These are phyloP conservation scores for Rubus parviflorus DNA, from an alignment of 306 rosid species.

Conservation along the genomic window DNA sequence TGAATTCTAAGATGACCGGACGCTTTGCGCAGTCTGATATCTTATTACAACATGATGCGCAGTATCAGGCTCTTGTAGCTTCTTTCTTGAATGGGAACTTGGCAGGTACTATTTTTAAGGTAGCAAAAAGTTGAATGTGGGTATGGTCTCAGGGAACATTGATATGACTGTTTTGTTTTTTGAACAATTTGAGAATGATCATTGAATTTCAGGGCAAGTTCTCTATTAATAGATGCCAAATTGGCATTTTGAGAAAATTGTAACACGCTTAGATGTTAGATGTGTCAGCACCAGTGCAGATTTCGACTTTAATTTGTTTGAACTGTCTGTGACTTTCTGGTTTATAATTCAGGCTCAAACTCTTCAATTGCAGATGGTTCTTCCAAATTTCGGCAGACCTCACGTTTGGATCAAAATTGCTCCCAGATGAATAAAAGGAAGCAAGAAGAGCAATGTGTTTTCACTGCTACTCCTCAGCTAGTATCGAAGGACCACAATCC, in stretches of 20 bases:
- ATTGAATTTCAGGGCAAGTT: constrained; percentile 3
- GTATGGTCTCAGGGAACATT: neutral
- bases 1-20: constrained; percentile 10
- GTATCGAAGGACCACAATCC: constrained; percentile 9
- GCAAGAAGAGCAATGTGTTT: constrained; percentile 7
- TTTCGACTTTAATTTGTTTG: neutral
- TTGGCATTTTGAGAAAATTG: constrained; percentile 3
- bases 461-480: neutral
- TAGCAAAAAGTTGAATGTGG: constrained; percentile 10
- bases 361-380: constrained; percentile 10
- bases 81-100: constrained; percentile 14
- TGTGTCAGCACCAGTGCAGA: neutral
- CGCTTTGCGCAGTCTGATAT: constrained; percentile 21
- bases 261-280: neutral
- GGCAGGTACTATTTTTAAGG: constrained; percentile 4
- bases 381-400: constrained; percentile 18
- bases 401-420: neutral
- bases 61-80: constrained; percentile 23
- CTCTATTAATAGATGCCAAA: neutral
- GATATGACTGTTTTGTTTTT: neutral
- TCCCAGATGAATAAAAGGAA: constrained; percentile 21
- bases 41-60: constrained; percentile 15
- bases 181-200: neutral
- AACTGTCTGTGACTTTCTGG: neutral
- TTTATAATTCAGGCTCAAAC: constrained; percentile 3